Conservation (phyloP, 805 yeast species). For the Wickerhamomyces kurtzmanii region DNA sequence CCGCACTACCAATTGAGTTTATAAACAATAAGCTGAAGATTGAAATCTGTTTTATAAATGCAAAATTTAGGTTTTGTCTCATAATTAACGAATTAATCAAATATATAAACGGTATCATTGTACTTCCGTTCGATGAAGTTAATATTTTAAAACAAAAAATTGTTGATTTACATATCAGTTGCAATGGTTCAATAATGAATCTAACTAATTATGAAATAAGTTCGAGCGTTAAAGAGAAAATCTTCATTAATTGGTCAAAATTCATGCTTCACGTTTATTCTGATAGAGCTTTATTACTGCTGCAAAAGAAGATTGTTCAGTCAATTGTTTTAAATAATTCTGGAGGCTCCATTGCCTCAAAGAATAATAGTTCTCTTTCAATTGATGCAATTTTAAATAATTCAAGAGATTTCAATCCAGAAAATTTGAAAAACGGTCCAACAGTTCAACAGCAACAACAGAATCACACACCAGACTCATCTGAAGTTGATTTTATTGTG, state of each 20-base stretch:
- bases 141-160: constrained; percentile 37
- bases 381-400: too few species aligned
- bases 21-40: constrained; percentile 29
- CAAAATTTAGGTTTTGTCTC: constrained; percentile 40
- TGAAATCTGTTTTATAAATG: constrained; percentile 39
- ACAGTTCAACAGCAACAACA: too few species aligned
- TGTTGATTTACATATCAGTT: constrained; percentile 36
- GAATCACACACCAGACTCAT: too few species aligned
- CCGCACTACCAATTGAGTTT: constrained; percentile 40
- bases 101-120: constrained; percentile 37
- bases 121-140: constrained; percentile 29
- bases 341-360: too few species aligned
- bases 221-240: constrained; percentile 25
- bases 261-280: constrained; percentile 41
- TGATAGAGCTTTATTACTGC: constrained; percentile 39
- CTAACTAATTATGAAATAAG: constrained; percentile 19
- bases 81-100: constrained; percentile 44
- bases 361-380: too few species aligned
- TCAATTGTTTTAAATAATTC: constrained; percentile 16
- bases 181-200: constrained; percentile 36
- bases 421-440: too few species aligned
- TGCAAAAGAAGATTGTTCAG: constrained; percentile 25
- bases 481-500: too few species aligned
- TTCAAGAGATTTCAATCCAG: too few species aligned
- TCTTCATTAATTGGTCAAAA: constrained; percentile 36